Base-by-base conservation (phyloP, 192 early-diverging fungal genomes). In the Dispira parvispora region DNA sequence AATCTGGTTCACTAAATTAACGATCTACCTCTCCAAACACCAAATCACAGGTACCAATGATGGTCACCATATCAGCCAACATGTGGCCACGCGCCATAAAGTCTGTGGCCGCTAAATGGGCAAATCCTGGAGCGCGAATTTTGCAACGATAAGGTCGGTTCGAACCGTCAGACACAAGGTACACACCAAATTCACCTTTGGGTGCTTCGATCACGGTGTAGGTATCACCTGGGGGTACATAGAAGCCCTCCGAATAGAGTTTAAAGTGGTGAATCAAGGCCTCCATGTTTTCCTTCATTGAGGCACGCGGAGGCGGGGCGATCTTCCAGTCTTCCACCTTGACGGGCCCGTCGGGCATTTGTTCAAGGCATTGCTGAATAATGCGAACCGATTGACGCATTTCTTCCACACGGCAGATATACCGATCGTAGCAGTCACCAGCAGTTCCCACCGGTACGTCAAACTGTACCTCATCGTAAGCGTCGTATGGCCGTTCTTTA, bases 201-300 rank as follows among this genome's bases (percentile, higher is more conserved):
- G 96, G 96, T 9, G 93, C 93, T 72, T 99, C 96, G 69, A 96
- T 87, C 12, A 84, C 91, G 21, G 91, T 92, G 78, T 99, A 99
- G 8, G 94, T 96, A 77, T 99, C 96, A 44, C 96, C 96, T 42
- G 89, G 73, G 23, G 96, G 96, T 27, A 99, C 96, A 46, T 91
- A 84, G 79, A 86, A 99, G 45, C 96, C 96, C 76, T 99, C 96
- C n/a, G 90, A 92, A 76, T 91, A 99, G 38, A 96, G 78, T 78
- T 99, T 99, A 75, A 99, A 99, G 76, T 99, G 96, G 71, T 95
- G 92, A 65, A 99, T 99, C 56, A 99, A 75, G 8, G 93, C 91
- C 73, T 99, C 96, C 96, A 99, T 99, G 73, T 84, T 87, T 77
- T 94, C 86, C 83, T 99, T 99, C 96, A 99, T 99, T 68, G 78